Percentiles rank a stretch among this genome's conserved stretches.
Conservation (phyloP, 441 rosid genomes). For the Pelargonium myrrhifolium region DNA sequence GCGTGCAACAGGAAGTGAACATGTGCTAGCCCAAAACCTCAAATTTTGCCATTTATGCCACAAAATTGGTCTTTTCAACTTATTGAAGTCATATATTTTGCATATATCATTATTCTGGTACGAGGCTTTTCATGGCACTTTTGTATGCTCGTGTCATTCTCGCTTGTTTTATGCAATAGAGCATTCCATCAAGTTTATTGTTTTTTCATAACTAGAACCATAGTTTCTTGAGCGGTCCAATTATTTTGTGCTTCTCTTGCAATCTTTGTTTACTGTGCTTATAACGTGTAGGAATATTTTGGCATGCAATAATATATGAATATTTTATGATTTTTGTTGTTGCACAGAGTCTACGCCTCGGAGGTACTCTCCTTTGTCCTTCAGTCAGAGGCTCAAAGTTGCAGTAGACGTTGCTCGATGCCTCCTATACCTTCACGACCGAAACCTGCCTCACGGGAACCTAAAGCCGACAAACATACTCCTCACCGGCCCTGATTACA, state of each 20-base stretch:
- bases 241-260: no score
- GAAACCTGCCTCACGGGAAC: slow-evolving; percentile 78
- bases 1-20: no score
- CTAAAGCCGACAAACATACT: slow-evolving; percentile 83
- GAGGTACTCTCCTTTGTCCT: slow-evolving; percentile 63
- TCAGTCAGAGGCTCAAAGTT: slow-evolving; percentile 69
- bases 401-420: slow-evolving; percentile 72
- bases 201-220: background rate
- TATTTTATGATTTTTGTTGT: slow-evolving; percentile 16
- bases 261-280: no score
- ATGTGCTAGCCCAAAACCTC: no score
- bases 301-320: background rate
- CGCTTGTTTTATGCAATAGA: background rate
- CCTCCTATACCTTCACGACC: slow-evolving; percentile 69
- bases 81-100: no score
- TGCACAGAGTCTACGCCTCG: slow-evolving; percentile 83
- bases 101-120: no score
- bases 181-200: background rate
- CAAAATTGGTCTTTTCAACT: no score
- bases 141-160: background rate
- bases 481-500: slow-evolving; percentile 45
- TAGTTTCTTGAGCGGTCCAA: background rate
- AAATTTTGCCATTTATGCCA: no score
- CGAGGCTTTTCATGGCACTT: no score
- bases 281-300: background rate